Percentiles rank a stretch among this genome's conserved stretches.
These are phyloP conservation scores for Microglena sp. DNA, from an alignment of 139 green algal species.

Conservation along the genomic window DNA sequence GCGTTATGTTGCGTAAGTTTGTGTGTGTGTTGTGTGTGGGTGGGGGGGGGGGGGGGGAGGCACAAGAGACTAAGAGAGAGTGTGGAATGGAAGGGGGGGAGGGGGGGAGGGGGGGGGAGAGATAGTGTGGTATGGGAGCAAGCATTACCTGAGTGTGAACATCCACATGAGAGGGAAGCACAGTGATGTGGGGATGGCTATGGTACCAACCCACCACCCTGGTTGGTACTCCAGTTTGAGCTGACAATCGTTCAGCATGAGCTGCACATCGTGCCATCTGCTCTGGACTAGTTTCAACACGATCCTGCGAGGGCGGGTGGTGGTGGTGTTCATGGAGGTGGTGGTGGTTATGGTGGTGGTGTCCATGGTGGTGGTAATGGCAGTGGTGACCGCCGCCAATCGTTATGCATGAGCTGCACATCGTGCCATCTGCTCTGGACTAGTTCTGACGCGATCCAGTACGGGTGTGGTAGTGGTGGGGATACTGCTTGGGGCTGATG, in stretches of 20 bases:
- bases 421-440: conserved; percentile 66
- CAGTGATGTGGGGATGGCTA: conserved; percentile 69
- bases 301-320: conserved; percentile 41
- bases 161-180: conserved; percentile 70
- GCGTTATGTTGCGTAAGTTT: too few relatives aligned
- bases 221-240: conserved; percentile 32
- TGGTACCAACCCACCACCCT: conserved; percentile 79
- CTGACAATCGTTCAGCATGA: conserved; percentile 52
- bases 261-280: conserved; percentile 59
- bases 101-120: background rate
- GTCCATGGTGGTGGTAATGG: too few relatives aligned
- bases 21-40: too few relatives aligned
- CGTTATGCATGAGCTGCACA: conserved; percentile 52
- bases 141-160: conserved; percentile 62
- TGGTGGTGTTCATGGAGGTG: background rate
- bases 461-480: too few relatives aligned
- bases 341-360: too few relatives aligned
- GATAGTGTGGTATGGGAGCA: too few relatives aligned
- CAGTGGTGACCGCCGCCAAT: too few relatives aligned
- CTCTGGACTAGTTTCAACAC: conserved; percentile 71
- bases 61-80: too few relatives aligned
- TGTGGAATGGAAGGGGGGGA: too few relatives aligned
- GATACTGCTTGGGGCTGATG: too few relatives aligned
- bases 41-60: too few relatives aligned
- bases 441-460: conserved; percentile 73